Evolutionary conservation across 1,284 basidiomycete species (phyloP).

Genomic region (Sporisorium graminicola): DNA sequence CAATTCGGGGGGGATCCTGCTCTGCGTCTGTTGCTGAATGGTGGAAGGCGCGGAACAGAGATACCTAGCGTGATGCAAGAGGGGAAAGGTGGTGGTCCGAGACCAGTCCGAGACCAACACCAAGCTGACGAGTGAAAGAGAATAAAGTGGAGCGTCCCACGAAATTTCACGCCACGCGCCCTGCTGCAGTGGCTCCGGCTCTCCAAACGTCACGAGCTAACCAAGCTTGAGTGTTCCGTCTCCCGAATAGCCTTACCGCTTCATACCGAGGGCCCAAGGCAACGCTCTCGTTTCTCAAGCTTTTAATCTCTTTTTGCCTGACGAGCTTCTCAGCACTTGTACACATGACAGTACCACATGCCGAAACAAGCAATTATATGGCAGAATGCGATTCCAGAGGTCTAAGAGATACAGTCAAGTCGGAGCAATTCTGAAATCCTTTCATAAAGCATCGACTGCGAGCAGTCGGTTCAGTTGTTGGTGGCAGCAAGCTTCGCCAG

Average conservation of each 20-base stretch:
- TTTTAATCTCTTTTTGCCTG: neutral
- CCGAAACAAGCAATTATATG: neutral
- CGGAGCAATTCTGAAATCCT: neutral
- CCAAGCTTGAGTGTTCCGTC: neutral
- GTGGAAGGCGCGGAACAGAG: no score
- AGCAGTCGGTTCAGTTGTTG: neutral
- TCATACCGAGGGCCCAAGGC: neutral
- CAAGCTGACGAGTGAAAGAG: neutral
- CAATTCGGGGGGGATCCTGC: no score
- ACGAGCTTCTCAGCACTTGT: neutral
- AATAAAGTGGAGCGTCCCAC: neutral
- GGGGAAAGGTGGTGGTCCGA: neutral
- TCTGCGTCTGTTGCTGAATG: neutral
- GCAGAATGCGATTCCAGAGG: neutral
- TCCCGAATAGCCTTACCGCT: neutral
- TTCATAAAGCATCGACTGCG: neutral
- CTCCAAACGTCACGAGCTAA: neutral
- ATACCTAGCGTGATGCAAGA: neutral
- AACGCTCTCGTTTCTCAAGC: neutral
- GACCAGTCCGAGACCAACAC: neutral
- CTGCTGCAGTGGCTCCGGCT: neutral
- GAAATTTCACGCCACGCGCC: neutral
- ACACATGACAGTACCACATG: neutral
- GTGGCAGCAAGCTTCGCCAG: constrained; percentile 25
- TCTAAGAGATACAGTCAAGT: neutral